phyloP scores from a whole-genome alignment of 352 stramenopile genomes.

The Globisporangium acanthophoron region DNA sequence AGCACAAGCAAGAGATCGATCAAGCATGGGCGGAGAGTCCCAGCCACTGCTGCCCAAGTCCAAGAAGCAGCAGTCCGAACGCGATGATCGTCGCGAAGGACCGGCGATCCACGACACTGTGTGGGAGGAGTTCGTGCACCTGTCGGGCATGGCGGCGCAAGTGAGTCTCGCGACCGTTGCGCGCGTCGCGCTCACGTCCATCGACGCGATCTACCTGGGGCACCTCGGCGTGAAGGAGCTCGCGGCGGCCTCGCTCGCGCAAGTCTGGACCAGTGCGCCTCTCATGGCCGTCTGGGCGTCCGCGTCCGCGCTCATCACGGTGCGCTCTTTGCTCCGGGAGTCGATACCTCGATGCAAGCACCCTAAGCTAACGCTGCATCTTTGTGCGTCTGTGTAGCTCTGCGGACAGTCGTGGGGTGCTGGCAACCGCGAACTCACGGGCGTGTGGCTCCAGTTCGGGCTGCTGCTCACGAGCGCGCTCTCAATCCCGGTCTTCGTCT shows the following conservation, averaged over 20 bases:
- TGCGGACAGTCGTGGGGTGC: conserved; percentile 73
- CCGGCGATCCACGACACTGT: conserved; percentile 15
- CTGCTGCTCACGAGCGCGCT: conserved; percentile 48
- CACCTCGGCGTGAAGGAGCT: conserved; percentile 72
- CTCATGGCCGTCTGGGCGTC: conserved; percentile 65
- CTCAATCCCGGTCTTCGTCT: conserved; percentile 51
- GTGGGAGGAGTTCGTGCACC: conserved; percentile 50
- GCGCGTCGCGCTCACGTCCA: conserved; percentile 54
- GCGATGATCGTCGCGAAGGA: background rate
- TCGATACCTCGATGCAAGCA: background rate
- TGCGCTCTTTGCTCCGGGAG: background rate
- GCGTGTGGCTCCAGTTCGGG: conserved; percentile 69
- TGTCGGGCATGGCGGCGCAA: conserved; percentile 59
- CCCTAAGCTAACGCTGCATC: background rate
- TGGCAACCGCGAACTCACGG: conserved; percentile 59
- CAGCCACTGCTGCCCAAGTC: conserved; percentile 39
- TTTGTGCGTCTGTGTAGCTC: conserved; percentile 18
- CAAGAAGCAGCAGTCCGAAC: conserved; percentile 1
- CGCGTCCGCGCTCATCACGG: conserved; percentile 54
- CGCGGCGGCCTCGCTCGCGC: conserved; percentile 58
- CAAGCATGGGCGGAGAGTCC: conserved; percentile 21
- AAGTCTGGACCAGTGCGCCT: conserved; percentile 61
- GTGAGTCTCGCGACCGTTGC: conserved; percentile 61
- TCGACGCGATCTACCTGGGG: conserved; percentile 73
- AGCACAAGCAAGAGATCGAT: background rate